These are phyloP conservation scores for Fusarium graminum DNA, from an alignment of 2,329 filamentous ascomycete species.

Conservation along the genomic window DNA sequence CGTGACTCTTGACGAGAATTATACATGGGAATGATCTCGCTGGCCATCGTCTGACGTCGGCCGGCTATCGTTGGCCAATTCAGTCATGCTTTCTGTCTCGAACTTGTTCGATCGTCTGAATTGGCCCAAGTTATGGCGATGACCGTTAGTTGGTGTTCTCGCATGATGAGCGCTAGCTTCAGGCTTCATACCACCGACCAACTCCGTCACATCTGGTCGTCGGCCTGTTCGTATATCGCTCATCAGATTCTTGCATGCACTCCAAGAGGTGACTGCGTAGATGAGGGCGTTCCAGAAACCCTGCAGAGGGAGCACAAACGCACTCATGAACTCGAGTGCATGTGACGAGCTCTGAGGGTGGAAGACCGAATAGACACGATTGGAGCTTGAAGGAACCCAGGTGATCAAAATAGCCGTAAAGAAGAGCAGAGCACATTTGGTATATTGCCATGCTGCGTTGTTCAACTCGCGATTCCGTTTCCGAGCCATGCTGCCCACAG, in stretches of 20 bases:
- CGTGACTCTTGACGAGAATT: constrained; percentile 1
- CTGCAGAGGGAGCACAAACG: constrained; percentile 82
- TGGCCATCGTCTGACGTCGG: constrained; percentile 54
- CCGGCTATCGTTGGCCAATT: constrained; percentile 58
- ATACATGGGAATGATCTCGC: constrained; percentile 29
- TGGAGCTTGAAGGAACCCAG: constrained; percentile 82
- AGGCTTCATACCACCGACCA: constrained; percentile 48
- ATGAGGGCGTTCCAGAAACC: constrained; percentile 88
- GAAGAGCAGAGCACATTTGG: constrained; percentile 78
- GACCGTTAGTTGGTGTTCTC: constrained; percentile 18
- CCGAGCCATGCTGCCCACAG: constrained; percentile 49
- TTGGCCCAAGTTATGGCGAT: constrained; percentile 44
- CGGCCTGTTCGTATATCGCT: constrained; percentile 53
- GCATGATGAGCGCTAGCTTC: constrained; percentile 16
- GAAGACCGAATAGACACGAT: constrained; percentile 78
- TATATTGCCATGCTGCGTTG: constrained; percentile 76
- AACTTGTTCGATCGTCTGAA: constrained; percentile 56
- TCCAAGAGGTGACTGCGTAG: constrained; percentile 77
- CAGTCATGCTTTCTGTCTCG: constrained; percentile 66
- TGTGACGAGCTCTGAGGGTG: constrained; percentile 66
- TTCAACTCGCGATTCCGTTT: constrained; percentile 65
- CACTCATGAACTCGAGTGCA: constrained; percentile 76
- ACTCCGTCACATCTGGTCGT: constrained; percentile 53
- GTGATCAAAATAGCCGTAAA: constrained; percentile 78
- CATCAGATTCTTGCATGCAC: constrained; percentile 68